Evolutionary conservation across 257 asterid genomes (phyloP).

Genomic region (Penstemon davidsonii): DNA sequence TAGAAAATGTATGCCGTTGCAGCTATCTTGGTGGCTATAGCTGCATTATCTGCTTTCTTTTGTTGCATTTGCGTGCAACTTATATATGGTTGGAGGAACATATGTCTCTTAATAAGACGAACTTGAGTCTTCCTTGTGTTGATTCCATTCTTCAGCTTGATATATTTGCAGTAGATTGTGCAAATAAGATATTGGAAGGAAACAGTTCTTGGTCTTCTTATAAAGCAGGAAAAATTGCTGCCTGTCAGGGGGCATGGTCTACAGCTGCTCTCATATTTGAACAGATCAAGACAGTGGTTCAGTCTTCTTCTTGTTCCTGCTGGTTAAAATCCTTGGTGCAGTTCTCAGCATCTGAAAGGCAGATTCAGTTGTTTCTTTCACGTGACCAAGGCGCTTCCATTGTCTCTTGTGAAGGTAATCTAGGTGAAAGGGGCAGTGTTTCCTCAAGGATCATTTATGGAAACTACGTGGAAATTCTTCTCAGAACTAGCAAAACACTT

Average conservation of each 20-base stretch:
- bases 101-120: slow-evolving; percentile 22
- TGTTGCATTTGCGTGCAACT: slow-evolving; percentile 48
- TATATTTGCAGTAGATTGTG: slow-evolving; percentile 43
- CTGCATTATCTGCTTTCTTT: slow-evolving; percentile 39
- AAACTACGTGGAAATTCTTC: slow-evolving; percentile 42
- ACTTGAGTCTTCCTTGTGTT: slow-evolving; percentile 22
- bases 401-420: slow-evolving; percentile 24
- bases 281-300: slow-evolving; percentile 46
- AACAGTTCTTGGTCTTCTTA: slow-evolving; percentile 62
- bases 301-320: slow-evolving; percentile 47
- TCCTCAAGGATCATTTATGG: slow-evolving; percentile 26
- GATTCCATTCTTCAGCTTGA: slow-evolving; percentile 49
- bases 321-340: slow-evolving; percentile 73
- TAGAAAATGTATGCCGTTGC: slow-evolving; percentile 43
- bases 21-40: slow-evolving; percentile 40
- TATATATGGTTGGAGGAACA: slow-evolving; percentile 34
- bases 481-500: slow-evolving; percentile 41
- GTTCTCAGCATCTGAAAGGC: slow-evolving; percentile 61
- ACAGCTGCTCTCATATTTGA: slow-evolving; percentile 70
- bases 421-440: slow-evolving; percentile 25
- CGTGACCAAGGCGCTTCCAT: slow-evolving; percentile 19
- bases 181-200: slow-evolving; percentile 44
- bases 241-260: slow-evolving; percentile 82
- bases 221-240: slow-evolving; percentile 74
- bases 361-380: slow-evolving; percentile 45